phyloP scores from a whole-genome alignment of 2,329 filamentous ascomycete genomes.

The Apiospora aurea region DNA sequence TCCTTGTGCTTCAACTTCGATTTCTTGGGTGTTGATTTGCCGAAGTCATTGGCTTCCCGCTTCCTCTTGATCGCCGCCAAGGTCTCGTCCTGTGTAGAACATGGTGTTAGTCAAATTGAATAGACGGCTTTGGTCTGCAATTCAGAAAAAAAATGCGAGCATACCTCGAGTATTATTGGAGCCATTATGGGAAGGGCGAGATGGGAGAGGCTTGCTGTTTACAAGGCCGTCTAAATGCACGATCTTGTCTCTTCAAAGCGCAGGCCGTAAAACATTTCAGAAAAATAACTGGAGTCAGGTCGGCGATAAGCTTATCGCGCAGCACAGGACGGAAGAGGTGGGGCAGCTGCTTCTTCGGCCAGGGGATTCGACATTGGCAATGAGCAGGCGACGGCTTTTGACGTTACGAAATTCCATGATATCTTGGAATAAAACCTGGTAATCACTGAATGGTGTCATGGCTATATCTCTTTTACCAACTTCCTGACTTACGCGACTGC shows the following conservation, averaged over 20 bases:
- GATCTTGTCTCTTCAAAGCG: slow-evolving; percentile 19
- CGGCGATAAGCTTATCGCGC: slow-evolving; percentile 18
- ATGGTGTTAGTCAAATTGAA: neutral
- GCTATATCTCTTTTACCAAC: neutral
- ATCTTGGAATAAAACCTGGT: too few relatives aligned
- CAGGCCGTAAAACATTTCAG: slow-evolving; percentile 24
- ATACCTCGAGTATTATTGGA: slow-evolving; percentile 28
- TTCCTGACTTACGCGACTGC: neutral
- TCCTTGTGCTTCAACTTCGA: slow-evolving; percentile 29
- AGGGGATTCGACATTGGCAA: neutral
- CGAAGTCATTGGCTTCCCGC: slow-evolving; percentile 51
- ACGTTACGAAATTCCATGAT: neutral
- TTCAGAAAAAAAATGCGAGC: neutral
- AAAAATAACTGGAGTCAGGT: slow-evolving; percentile 21
- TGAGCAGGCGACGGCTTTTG: neutral
- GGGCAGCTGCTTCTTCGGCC: neutral
- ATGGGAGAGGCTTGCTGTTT: slow-evolving; percentile 4
- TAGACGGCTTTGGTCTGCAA: neutral
- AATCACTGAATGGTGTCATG: too few relatives aligned
- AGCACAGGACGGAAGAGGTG: neutral
- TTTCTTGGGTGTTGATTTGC: slow-evolving; percentile 46
- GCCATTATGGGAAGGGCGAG: slow-evolving; percentile 36
- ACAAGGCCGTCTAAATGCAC: slow-evolving; percentile 11
- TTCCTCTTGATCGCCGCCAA: slow-evolving; percentile 54
- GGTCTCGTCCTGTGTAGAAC: slow-evolving; percentile 38